Conservation (phyloP, 2,329 filamentous ascomycete species). For the Alternaria brassicicola region DNA sequence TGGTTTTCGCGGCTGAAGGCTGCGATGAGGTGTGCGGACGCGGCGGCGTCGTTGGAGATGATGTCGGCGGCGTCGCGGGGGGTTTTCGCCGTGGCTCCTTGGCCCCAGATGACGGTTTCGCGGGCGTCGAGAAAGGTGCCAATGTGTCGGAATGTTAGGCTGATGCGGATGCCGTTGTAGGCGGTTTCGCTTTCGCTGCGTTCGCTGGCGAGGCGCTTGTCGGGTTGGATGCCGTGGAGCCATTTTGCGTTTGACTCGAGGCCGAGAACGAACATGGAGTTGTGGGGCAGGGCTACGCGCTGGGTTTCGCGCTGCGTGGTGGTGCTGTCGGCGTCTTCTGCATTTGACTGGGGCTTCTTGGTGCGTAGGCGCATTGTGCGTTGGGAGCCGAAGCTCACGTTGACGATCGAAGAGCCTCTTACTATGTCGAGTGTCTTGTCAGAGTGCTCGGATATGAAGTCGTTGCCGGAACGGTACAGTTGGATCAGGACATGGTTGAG, state of each 20-base stretch:
- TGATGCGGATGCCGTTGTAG: constrained; percentile 79
- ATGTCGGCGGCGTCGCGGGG: constrained; percentile 65
- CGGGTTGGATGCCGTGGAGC: constrained; percentile 89
- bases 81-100: constrained; percentile 77
- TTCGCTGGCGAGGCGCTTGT: constrained; percentile 73
- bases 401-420: constrained; percentile 81
- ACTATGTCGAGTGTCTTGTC: constrained; percentile 96
- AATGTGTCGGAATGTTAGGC: constrained; percentile 87
- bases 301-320: constrained; percentile 59
- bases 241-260: constrained; percentile 81
- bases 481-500: constrained; percentile 95
- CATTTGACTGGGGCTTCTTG: constrained; percentile 61
- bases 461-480: constrained; percentile 83
- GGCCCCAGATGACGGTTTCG: constrained; percentile 82
- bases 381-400: constrained; percentile 90
- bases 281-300: constrained; percentile 79
- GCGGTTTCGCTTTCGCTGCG: constrained; percentile 74
- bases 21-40: constrained; percentile 71
- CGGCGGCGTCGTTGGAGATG: constrained; percentile 70
- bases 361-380: constrained; percentile 88
- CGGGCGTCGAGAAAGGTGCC: constrained; percentile 77
- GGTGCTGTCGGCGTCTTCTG: constrained; percentile 29
- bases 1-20: constrained; percentile 90
- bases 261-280: constrained; percentile 85
- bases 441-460: constrained; percentile 95